Conservation (phyloP, 805 yeast genomes). For the Kuraishia ogatae region DNA sequence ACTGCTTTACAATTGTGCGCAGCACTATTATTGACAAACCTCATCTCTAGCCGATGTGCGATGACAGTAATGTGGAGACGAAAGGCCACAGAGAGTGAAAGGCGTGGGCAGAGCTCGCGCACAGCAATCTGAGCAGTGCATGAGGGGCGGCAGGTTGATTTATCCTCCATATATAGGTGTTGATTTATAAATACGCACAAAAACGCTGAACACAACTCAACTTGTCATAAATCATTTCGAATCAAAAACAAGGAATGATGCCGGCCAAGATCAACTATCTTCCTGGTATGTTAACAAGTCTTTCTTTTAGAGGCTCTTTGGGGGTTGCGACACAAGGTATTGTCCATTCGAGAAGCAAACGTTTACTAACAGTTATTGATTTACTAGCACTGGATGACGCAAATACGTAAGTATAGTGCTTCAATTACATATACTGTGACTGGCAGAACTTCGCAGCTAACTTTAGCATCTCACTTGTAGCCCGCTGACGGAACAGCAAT, state of each 20-base stretch:
- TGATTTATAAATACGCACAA: too few species aligned
- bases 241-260: neutral
- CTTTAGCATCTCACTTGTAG: constrained; percentile 18
- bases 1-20: too few species aligned
- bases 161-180: neutral
- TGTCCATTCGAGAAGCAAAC: neutral
- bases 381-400: constrained; percentile 19
- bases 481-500: constrained; percentile 66
- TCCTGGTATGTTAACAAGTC: constrained; percentile 12
- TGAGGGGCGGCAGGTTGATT: neutral
- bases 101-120: neutral
- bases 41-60: neutral
- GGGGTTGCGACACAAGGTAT: too few species aligned
- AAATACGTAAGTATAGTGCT: constrained; percentile 17
- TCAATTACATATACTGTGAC: neutral
- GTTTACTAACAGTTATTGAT: neutral
- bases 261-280: constrained; percentile 15
- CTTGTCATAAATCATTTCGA: too few species aligned
- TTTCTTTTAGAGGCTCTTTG: neutral
- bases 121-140: neutral
- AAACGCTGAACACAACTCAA: too few species aligned
- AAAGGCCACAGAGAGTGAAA: neutral
- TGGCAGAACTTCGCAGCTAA: neutral
- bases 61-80: neutral
- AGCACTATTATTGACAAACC: neutral